Evolutionary conservation across 371 early-diverging fungal species (phyloP), one percentile per base, ranked within the genome.

Genomic region (Gilbertella persicaria): DNA sequence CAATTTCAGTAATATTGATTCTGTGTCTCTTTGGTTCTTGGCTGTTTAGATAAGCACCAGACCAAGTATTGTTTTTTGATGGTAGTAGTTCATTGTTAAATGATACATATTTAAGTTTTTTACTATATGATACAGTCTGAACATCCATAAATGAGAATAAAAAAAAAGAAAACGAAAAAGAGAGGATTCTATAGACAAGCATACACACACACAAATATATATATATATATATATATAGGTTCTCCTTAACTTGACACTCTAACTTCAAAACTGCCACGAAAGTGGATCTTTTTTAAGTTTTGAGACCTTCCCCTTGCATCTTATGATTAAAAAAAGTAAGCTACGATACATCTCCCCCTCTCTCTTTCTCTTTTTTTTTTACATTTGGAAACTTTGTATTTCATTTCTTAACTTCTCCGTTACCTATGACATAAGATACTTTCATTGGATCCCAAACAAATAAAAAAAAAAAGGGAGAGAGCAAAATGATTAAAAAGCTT

Each of bases 21-120:
- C 33, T 8, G 13, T 33, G 33, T 2, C 33, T 33, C 2, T 33
- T 33, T 2, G 33, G 3, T 2, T 13, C 13, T 33, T 33, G 3
- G 2, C 13, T 33, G 33, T 29, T 29, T 13, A 17, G 1, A 19
- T 53, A 24, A 16, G 40, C 40, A 41, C 48, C 21, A 19, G 51
- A 45, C 58, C 44, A 57, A 28, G 53, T 44, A 28, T 28, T 45
- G n/a, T 53, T 25, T 29, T 40, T 45, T 28, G 33, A 16, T 10
- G 21, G 21, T 16, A 17, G 23, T 51, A 28, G 9, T 14, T 41
- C 41, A 14, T 29, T 16, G 17, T 36, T 26, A 48, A 4, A 48
- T 40, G 26, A 40, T 26, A n/a, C n/a, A n/a, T n/a, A n/a, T n/a
- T n/a, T n/a, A n/a, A 23, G 23, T 41, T 41, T 41, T 41, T 41